phyloP scores from a whole-genome alignment of 805 yeast genomes.

The Cyberlindnera saturnus region DNA sequence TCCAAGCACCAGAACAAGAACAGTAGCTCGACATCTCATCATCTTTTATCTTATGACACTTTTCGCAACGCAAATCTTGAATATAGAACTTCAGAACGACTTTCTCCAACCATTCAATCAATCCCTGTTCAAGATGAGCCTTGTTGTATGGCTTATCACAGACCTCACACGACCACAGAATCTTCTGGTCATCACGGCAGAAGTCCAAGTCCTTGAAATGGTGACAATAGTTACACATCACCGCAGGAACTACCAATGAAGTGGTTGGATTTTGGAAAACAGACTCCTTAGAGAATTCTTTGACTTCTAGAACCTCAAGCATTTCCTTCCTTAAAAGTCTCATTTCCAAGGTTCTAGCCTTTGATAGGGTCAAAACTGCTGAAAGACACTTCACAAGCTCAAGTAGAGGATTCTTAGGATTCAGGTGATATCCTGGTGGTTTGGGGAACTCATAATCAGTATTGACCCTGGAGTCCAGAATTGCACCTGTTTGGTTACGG shows the following conservation, averaged over 20 bases:
- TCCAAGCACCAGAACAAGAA: conserved; percentile 86
- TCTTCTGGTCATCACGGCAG: conserved; percentile 56
- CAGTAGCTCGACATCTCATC: conserved; percentile 72
- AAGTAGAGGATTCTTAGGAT: conserved; percentile 62
- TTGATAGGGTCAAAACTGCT: conserved; percentile 65
- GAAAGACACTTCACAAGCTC: conserved; percentile 73
- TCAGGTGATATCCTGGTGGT: conserved; percentile 66
- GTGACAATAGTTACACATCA: conserved; percentile 78
- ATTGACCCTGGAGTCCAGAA: conserved; percentile 56
- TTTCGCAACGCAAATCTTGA: conserved; percentile 79
- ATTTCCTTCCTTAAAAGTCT: conserved; percentile 71
- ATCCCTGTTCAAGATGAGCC: conserved; percentile 69
- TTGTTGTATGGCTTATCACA: conserved; percentile 64
- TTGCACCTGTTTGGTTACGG: conserved; percentile 67
- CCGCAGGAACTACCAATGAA: conserved; percentile 56
- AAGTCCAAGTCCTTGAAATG: conserved; percentile 71
- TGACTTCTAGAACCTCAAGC: conserved; percentile 65
- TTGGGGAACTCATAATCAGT: conserved; percentile 67
- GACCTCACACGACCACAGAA: conserved; percentile 52
- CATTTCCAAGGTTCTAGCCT: conserved; percentile 61
- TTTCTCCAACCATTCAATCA: conserved; percentile 59
- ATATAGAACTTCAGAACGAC: conserved; percentile 53
- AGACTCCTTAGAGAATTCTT: conserved; percentile 78
- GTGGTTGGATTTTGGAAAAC: conserved; percentile 70
- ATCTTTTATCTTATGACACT: conserved; percentile 63